phyloP scores from a whole-genome alignment of 352 stramenopile species.

The Peronosclerospora sorghi region DNA sequence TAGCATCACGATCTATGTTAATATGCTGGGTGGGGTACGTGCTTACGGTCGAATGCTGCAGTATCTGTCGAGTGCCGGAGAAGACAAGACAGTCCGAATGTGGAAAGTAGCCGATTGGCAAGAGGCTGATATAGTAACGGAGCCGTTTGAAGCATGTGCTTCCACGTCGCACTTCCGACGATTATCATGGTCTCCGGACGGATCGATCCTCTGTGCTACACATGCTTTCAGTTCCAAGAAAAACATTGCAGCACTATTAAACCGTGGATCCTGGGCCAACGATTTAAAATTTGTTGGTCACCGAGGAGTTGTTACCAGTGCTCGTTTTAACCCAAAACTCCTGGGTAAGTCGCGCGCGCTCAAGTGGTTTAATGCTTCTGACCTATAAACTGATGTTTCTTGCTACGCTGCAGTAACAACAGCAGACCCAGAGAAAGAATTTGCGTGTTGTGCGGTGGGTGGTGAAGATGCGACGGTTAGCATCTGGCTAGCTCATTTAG shows the following conservation, averaged over 20 bases:
- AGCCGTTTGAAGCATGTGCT: constrained; percentile 68
- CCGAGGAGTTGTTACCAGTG: constrained; percentile 60
- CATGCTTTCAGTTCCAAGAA: constrained; percentile 84
- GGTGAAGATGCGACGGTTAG: constrained; percentile 77
- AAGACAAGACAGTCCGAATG: constrained; percentile 80
- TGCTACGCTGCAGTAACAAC: constrained; percentile 29
- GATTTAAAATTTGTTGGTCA: constrained; percentile 83
- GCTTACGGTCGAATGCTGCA: constrained; percentile 8
- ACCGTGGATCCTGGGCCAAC: constrained; percentile 67
- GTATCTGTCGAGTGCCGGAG: constrained; percentile 78
- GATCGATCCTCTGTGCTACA: constrained; percentile 65
- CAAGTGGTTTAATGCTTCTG: no score
- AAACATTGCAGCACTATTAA: constrained; percentile 70
- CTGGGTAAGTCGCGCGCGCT: constrained; percentile 24
- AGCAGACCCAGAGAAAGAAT: constrained; percentile 56
- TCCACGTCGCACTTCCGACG: constrained; percentile 78
- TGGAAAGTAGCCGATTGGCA: constrained; percentile 80
- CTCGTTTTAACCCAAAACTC: constrained; percentile 77
- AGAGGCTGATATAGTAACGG: constrained; percentile 41
- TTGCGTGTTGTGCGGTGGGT: constrained; percentile 75
- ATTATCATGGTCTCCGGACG: constrained; percentile 77
- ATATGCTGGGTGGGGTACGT: not conserved
- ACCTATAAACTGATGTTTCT: not conserved
- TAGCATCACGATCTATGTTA: no score
- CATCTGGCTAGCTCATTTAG: constrained; percentile 74